These are phyloP conservation scores for Furcasterigmium sp. DNA, from an alignment of 2,329 filamentous ascomycete species.

Conservation along the genomic window DNA sequence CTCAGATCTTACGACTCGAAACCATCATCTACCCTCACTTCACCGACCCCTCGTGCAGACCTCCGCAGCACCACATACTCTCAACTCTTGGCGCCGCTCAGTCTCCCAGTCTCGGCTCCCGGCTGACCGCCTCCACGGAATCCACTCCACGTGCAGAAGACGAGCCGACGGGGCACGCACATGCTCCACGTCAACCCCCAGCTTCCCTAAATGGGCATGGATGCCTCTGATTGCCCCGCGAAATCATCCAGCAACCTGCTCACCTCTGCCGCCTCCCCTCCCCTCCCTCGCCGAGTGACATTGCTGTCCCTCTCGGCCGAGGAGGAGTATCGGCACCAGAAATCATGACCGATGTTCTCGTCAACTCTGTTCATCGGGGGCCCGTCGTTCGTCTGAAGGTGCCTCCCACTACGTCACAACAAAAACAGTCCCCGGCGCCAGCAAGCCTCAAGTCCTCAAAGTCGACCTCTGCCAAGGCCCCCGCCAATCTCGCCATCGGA, in stretches of 20 bases:
- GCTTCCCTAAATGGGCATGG: constrained; percentile 6
- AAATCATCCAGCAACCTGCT: neutral
- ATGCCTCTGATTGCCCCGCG: neutral
- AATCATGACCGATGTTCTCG: constrained; percentile 12
- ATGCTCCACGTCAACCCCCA: constrained; percentile 1
- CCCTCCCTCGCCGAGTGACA: neutral
- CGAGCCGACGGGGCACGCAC: neutral
- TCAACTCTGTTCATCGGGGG: constrained; percentile 10
- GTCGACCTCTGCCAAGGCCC: constrained; percentile 8
- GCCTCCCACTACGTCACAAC: neutral
- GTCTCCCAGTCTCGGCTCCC: too few relatives aligned
- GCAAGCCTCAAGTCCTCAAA: neutral
- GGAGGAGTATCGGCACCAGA: neutral
- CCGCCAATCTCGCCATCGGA: constrained; percentile 7
- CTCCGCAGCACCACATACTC: too few relatives aligned
- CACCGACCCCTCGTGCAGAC: too few relatives aligned
- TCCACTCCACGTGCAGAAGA: too few relatives aligned
- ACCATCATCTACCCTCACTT: too few relatives aligned
- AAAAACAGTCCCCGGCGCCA: constrained; percentile 1
- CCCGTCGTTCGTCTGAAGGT: constrained; percentile 6
- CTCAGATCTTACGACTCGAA: too few relatives aligned
- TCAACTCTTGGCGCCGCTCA: too few relatives aligned
- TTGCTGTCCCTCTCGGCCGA: neutral
- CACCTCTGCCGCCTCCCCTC: constrained; percentile 1
- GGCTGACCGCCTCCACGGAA: too few relatives aligned